phyloP scores from a whole-genome alignment of 2,329 filamentous ascomycete species.

The Cercospora nicotianae region DNA sequence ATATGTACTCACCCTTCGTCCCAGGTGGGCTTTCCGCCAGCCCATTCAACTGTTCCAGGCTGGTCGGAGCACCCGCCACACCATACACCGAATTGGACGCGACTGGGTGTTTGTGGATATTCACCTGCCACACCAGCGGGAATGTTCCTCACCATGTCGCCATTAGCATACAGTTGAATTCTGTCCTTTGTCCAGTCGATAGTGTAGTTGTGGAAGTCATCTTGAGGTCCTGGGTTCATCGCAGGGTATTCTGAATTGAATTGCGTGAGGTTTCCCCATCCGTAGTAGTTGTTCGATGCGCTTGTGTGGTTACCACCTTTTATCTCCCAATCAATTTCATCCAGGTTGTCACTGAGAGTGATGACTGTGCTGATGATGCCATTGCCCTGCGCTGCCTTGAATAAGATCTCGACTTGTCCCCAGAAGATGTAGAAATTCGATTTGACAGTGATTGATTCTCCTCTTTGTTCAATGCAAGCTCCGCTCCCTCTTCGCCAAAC shows the following conservation, averaged over 20 bases:
- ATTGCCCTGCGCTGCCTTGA: conserved; percentile 72
- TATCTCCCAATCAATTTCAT: conserved; percentile 88
- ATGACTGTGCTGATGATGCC: conserved; percentile 83
- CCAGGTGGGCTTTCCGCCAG: conserved; percentile 40
- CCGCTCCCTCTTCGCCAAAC: conserved; percentile 57
- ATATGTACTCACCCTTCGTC: conserved; percentile 31
- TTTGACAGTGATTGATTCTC: conserved; percentile 75
- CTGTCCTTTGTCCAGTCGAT: conserved; percentile 67
- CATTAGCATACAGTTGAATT: conserved; percentile 70
- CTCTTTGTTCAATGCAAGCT: conserved; percentile 67
- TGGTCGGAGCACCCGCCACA: conserved; percentile 80
- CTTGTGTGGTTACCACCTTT: conserved; percentile 64
- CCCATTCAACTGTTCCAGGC: conserved; percentile 43
- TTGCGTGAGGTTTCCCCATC: conserved; percentile 65
- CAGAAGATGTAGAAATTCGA: conserved; percentile 85
- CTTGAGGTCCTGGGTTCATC: conserved; percentile 54
- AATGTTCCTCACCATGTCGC: conserved; percentile 66
- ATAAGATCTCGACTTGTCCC: conserved; percentile 72
- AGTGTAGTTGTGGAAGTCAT: conserved; percentile 68
- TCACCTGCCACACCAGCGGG: conserved; percentile 26
- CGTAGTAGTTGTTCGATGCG: conserved; percentile 73
- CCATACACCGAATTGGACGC: conserved; percentile 73
- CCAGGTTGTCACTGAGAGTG: conserved; percentile 77
- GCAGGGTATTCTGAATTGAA: conserved; percentile 64
- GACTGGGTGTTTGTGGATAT: conserved; percentile 76